A percentile compares a stretch with the other conserved stretches of the same genome.
These are phyloP conservation scores for Trebouxia sp. DNA, from an alignment of 139 green algal species.

Conservation along the genomic window DNA sequence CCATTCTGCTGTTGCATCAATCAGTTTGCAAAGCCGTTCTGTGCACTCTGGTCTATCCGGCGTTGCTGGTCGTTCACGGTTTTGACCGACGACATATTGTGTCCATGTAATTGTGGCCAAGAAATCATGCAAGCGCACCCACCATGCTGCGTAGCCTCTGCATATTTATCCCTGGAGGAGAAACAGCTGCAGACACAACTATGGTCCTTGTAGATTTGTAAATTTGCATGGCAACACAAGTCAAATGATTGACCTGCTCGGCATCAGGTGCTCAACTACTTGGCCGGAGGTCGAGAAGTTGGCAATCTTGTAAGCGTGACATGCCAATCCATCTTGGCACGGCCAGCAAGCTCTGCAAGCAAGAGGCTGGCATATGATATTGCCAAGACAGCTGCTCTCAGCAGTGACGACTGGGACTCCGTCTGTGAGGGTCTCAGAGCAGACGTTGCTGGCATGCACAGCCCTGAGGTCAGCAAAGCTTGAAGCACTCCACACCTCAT, in stretches of 20 bases:
- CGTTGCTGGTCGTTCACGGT: too few relatives aligned
- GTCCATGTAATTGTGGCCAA: too few relatives aligned
- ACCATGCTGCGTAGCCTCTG: too few relatives aligned
- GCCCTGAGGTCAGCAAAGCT: constrained; percentile 28
- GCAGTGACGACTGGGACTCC: constrained; percentile 24
- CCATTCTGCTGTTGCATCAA: too few relatives aligned
- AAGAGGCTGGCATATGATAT: constrained; percentile 39
- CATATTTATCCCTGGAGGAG: too few relatives aligned
- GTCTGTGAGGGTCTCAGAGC: constrained; percentile 27
- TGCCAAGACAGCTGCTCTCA: constrained; percentile 18
- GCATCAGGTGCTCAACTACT: constrained; percentile 28
- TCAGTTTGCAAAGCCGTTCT: too few relatives aligned
- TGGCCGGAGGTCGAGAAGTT: constrained; percentile 32
- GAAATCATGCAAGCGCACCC: too few relatives aligned
- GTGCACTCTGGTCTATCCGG: too few relatives aligned
- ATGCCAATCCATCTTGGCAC: constrained; percentile 19
- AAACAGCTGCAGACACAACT: background rate
- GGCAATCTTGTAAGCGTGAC: background rate
- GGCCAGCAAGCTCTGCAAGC: constrained; percentile 6
- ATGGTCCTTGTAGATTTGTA: background rate
- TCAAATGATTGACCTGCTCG: background rate
- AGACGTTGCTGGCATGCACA: constrained; percentile 25
- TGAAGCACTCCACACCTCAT: too few relatives aligned
- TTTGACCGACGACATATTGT: too few relatives aligned
- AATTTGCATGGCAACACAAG: background rate